A percentile compares a stretch with the other conserved stretches of the same genome.
Conservation (phyloP, 257 asterid species). For the Vinca minor region DNA sequence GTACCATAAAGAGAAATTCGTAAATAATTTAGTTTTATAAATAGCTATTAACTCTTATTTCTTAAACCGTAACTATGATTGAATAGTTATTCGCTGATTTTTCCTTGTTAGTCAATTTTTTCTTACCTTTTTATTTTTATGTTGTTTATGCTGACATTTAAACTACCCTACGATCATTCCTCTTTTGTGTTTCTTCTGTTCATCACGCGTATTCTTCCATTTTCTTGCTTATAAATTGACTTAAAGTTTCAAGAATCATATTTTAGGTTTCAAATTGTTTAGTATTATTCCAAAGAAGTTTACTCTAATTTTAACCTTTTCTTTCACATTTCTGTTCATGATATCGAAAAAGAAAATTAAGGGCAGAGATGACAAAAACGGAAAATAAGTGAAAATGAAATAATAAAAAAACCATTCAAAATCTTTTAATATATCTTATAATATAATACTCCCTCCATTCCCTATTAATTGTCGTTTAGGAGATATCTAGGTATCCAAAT, state of each 20-base stretch:
- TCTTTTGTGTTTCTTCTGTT: slow-evolving; percentile 15
- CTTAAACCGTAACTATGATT: no score
- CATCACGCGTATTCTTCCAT: slow-evolving; percentile 4
- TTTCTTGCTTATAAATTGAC: neutral
- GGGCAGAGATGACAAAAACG: neutral
- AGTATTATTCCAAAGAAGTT: neutral
- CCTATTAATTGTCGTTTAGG: no score
- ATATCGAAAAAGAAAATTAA: neutral
- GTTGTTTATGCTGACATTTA: slow-evolving; percentile 2
- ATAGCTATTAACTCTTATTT: slow-evolving; percentile 11
- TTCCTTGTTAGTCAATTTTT: neutral
- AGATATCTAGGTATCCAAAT: no score
- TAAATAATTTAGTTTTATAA: neutral
- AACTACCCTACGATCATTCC: neutral
- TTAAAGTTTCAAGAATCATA: neutral
- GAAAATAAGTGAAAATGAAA: neutral
- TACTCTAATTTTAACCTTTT: neutral
- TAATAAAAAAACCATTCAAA: no score
- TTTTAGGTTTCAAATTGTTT: neutral
- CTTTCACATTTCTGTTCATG: neutral
- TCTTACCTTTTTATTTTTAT: neutral
- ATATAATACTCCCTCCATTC: no score
- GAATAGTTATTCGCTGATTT: no score
- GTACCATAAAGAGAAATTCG: neutral
- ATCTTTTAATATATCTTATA: no score